phyloP scores from a whole-genome alignment of 306 rosid genomes.

The Malus asiatica region DNA sequence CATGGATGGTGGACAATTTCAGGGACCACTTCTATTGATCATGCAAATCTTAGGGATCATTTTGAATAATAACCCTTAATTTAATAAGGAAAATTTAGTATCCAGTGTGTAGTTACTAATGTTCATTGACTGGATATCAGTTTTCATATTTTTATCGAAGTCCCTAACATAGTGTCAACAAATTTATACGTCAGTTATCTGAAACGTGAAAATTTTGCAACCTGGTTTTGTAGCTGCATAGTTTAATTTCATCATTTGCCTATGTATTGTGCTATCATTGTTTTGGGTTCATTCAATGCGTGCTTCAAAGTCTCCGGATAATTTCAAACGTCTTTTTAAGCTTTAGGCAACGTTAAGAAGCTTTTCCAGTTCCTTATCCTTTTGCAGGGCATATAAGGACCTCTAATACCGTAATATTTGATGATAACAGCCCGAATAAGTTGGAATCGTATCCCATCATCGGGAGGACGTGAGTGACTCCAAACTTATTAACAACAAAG shows the following conservation, averaged over 20 bases:
- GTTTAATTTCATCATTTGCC: not conserved
- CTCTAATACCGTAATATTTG: slow-evolving; percentile 6
- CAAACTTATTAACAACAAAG: slow-evolving; percentile 22
- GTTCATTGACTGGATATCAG: too few relatives aligned
- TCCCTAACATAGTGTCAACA: too few relatives aligned
- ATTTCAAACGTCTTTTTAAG: not conserved
- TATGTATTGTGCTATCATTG: not conserved
- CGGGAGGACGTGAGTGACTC: slow-evolving; percentile 39
- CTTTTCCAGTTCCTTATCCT: not conserved
- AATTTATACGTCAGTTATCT: not conserved
- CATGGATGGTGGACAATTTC: too few relatives aligned
- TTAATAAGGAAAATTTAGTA: too few relatives aligned
- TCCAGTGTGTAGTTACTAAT: too few relatives aligned
- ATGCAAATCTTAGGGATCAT: too few relatives aligned
- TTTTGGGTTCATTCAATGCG: not conserved
- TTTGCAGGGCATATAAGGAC: slow-evolving; percentile 9
- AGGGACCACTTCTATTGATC: too few relatives aligned
- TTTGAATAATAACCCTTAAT: too few relatives aligned
- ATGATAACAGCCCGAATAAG: slow-evolving; percentile 76
- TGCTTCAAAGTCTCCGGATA: not conserved
- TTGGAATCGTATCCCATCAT: slow-evolving; percentile 52
- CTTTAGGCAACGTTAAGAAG: not conserved
- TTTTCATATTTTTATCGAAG: too few relatives aligned
- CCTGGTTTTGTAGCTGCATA: not conserved
- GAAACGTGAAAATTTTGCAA: not conserved